phyloP scores from a whole-genome alignment of 2,329 filamentous ascomycete species.

The Neonectria hederae region DNA sequence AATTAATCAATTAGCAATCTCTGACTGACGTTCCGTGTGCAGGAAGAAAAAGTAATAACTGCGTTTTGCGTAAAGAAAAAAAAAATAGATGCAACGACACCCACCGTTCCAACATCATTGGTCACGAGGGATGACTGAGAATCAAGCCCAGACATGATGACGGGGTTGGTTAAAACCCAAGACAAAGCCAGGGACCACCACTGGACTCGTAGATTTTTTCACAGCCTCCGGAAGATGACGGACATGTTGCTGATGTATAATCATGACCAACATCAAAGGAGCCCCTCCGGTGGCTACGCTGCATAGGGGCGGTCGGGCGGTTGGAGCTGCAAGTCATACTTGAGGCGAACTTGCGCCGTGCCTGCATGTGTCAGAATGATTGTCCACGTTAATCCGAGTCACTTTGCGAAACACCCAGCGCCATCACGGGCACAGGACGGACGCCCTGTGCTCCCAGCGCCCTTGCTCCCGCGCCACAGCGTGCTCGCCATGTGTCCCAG shows the following conservation, averaged over 20 bases:
- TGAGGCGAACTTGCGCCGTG: slow-evolving; percentile 16
- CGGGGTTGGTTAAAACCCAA: slow-evolving; percentile 4
- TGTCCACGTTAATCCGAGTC: slow-evolving; percentile 7
- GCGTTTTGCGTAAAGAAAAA: slow-evolving; percentile 7
- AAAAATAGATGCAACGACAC: neutral
- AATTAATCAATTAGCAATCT: neutral
- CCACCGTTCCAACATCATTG: neutral
- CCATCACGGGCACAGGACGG: neutral
- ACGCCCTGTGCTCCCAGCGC: neutral
- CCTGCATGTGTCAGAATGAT: slow-evolving; percentile 15
- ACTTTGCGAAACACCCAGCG: slow-evolving; percentile 6
- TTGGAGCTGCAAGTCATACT: slow-evolving; percentile 4
- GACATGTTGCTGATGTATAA: slow-evolving; percentile 5
- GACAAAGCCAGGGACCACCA: slow-evolving; percentile 2
- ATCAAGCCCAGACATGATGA: neutral
- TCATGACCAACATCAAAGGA: slow-evolving; percentile 7
- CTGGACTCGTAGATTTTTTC: neutral
- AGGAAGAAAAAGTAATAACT: neutral
- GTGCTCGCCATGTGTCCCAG: slow-evolving; percentile 2
- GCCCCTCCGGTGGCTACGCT: slow-evolving; percentile 14
- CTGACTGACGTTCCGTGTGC: neutral
- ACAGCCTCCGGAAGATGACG: slow-evolving; percentile 3
- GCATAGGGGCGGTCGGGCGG: neutral
- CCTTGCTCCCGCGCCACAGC: neutral
- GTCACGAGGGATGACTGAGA: neutral